Conservation (phyloP, 2,329 filamentous ascomycete genomes). For the Magnaporthiopsis poae region DNA sequence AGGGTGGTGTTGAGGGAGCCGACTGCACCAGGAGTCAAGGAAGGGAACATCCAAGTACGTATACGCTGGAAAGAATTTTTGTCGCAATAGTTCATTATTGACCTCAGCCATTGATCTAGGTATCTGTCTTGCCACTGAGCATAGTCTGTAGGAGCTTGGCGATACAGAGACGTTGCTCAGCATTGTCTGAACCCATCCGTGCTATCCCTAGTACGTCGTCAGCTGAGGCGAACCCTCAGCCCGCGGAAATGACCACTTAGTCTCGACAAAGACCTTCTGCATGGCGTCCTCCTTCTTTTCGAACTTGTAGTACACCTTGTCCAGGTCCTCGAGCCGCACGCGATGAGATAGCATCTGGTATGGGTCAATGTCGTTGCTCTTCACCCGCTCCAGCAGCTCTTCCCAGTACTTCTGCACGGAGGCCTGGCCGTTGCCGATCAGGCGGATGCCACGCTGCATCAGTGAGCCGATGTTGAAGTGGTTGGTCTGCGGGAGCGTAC, state of each 20-base stretch:
- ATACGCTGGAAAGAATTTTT: no score
- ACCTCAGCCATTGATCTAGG: no score
- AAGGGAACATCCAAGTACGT: no score
- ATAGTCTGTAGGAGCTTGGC: no score
- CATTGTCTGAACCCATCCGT: neutral
- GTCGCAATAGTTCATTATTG: no score
- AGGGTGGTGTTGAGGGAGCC: neutral
- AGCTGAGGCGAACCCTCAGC: slow-evolving; percentile 33
- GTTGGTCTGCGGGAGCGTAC: slow-evolving; percentile 45
- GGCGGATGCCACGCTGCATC: slow-evolving; percentile 77
- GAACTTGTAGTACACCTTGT: slow-evolving; percentile 55
- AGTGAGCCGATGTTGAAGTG: slow-evolving; percentile 75
- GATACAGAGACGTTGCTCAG: no score
- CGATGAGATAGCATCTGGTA: slow-evolving; percentile 74
- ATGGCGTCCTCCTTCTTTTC: slow-evolving; percentile 55
- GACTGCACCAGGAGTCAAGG: no score
- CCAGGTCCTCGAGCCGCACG: slow-evolving; percentile 62
- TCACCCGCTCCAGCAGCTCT: slow-evolving; percentile 58
- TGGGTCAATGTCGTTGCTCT: slow-evolving; percentile 60
- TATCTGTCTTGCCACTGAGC: no score
- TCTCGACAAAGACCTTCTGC: slow-evolving; percentile 69
- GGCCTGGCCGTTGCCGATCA: slow-evolving; percentile 58
- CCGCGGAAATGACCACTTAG: slow-evolving; percentile 42
- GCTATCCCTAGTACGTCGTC: slow-evolving; percentile 25
- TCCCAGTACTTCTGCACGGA: slow-evolving; percentile 82